Evolutionary conservation across 495 filamentous ascomycete genomes (phyloP).

Genomic region (Penicillium lividum): DNA sequence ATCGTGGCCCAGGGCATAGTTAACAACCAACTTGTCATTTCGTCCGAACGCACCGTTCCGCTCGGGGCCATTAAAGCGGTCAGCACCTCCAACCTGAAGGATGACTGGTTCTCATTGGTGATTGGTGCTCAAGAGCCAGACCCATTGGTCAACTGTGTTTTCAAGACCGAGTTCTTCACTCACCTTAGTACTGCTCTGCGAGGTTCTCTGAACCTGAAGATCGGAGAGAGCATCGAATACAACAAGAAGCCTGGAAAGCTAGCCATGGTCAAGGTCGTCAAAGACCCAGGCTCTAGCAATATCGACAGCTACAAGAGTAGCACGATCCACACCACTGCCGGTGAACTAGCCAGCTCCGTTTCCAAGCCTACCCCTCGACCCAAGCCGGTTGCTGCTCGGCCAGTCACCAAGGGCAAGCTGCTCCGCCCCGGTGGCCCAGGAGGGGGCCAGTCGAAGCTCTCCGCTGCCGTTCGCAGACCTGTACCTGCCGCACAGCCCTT

Average conservation of each 20-base stretch:
- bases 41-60: slow-evolving; percentile 76
- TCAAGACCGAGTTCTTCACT: slow-evolving; percentile 98
- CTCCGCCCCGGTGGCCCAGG: slow-evolving; percentile 87
- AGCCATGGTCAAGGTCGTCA: slow-evolving; percentile 80
- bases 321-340: slow-evolving; percentile 80
- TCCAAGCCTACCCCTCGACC: slow-evolving; percentile 83
- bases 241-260: slow-evolving; percentile 98
- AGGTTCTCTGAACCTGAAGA: slow-evolving; percentile 77
- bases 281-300: slow-evolving; percentile 70
- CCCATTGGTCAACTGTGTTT: slow-evolving; percentile 84
- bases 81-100: slow-evolving; percentile 73
- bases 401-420: slow-evolving; percentile 86
- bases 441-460: slow-evolving; percentile 72
- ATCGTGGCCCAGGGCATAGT: slow-evolving; percentile 81
- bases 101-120: slow-evolving; percentile 96
- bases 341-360: slow-evolving; percentile 79
- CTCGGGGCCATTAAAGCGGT: slow-evolving; percentile 86
- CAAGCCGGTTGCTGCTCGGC: slow-evolving; percentile 79
- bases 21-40: slow-evolving; percentile 77
- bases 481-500: slow-evolving; percentile 34
- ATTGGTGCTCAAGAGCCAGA: slow-evolving; percentile 91
- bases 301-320: slow-evolving; percentile 93
- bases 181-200: slow-evolving; percentile 76
- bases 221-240: slow-evolving; percentile 83
- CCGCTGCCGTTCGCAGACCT: slow-evolving; percentile 48